Conservation (phyloP, 441 rosid species). For the Erysimum pusillum region DNA sequence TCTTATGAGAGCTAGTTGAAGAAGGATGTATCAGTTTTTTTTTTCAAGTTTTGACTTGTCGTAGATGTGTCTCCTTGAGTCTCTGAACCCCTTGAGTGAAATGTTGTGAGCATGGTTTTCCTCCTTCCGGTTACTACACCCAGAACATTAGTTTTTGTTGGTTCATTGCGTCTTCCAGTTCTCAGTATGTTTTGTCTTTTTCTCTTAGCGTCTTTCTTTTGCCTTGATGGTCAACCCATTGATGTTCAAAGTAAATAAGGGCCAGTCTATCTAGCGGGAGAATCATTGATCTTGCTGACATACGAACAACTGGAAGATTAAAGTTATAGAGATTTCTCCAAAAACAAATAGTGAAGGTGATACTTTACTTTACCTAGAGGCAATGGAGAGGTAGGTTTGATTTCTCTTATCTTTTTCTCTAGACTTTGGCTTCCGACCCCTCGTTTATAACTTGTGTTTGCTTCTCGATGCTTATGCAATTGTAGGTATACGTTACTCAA, state of each 20-base stretch:
- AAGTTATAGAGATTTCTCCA: slow-evolving; percentile 53
- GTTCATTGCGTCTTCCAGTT: slow-evolving; percentile 45
- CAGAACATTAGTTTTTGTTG: slow-evolving; percentile 36
- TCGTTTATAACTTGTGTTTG: slow-evolving; percentile 6
- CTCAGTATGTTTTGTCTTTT: slow-evolving; percentile 29
- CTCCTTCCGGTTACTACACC: slow-evolving; percentile 47
- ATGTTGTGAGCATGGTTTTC: slow-evolving; percentile 51
- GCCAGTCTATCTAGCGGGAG: slow-evolving; percentile 54
- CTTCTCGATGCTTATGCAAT: slow-evolving; percentile 23
- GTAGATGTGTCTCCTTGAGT: slow-evolving; percentile 53
- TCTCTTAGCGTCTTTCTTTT: slow-evolving; percentile 43
- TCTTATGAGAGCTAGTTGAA: slow-evolving; percentile 53
- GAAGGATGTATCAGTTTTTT: slow-evolving; percentile 45
- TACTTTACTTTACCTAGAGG: slow-evolving; percentile 50
- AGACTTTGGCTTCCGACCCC: slow-evolving; percentile 6
- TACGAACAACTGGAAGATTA: slow-evolving; percentile 50
- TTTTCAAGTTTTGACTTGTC: slow-evolving; percentile 46
- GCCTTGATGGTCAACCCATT: slow-evolving; percentile 50
- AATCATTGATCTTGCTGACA: slow-evolving; percentile 49
- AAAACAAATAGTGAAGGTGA: slow-evolving; percentile 61
- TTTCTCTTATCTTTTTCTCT: slow-evolving; percentile 18
- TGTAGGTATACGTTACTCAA: slow-evolving; percentile 83
- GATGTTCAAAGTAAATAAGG: slow-evolving; percentile 61
- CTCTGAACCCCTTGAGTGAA: slow-evolving; percentile 52
- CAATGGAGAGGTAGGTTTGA: slow-evolving; percentile 82